Conservation (phyloP, 148 eudicot genomes). For the Rhododendron griersonianum region DNA sequence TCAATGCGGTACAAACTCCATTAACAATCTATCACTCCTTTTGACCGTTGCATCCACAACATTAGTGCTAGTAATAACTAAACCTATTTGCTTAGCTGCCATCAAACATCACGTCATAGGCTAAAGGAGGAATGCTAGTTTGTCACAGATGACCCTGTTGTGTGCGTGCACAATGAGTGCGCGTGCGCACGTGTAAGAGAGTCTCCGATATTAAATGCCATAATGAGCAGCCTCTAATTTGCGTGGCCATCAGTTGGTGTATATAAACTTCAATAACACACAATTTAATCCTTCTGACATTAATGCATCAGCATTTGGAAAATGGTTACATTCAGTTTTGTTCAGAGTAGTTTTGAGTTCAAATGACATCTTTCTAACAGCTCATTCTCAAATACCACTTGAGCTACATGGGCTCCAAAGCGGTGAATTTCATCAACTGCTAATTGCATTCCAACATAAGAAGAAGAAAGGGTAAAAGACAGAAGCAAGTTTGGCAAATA, state of each 20-base stretch:
- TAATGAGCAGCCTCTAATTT: neutral
- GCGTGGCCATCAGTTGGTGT: neutral
- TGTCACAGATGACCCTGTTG: neutral
- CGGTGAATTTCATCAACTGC: neutral
- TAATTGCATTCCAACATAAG: neutral
- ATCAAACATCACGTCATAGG: neutral
- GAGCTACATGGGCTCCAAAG: neutral
- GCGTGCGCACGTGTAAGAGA: neutral
- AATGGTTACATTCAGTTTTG: neutral
- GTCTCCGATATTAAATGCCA: neutral
- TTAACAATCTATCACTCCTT: neutral
- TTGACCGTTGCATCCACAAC: neutral
- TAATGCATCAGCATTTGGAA: conserved; percentile 6
- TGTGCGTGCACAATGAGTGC: neutral
- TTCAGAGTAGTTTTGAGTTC: neutral
- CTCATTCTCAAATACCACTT: neutral
- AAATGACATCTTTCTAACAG: neutral
- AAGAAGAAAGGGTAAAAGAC: neutral
- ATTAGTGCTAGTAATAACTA: neutral
- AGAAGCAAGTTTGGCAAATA: neutral
- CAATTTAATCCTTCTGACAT: neutral
- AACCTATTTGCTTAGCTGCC: neutral
- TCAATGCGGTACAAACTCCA: neutral
- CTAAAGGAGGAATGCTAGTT: neutral
- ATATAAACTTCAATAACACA: neutral